phyloP scores from a whole-genome alignment of 257 asterid genomes.

The Solanum clarkiae region DNA sequence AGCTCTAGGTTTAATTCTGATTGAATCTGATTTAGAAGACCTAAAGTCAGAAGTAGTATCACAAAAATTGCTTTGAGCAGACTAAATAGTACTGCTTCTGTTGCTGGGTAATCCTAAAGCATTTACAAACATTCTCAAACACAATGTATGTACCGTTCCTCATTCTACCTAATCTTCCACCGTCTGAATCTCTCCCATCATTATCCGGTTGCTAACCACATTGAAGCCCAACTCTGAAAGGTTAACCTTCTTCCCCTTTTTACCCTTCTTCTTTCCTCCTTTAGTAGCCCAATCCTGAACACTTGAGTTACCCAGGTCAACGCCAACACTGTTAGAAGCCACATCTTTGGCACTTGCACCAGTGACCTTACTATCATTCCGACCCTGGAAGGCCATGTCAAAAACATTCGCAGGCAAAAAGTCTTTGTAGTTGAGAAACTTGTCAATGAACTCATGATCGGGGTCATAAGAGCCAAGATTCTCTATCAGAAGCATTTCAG shows the following conservation, averaged over 20 bases:
- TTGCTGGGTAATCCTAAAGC: slow-evolving; percentile 25
- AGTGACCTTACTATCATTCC: slow-evolving; percentile 26
- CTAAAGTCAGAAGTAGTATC: slow-evolving; percentile 12
- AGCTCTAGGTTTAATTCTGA: background rate
- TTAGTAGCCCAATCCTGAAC: slow-evolving; percentile 28
- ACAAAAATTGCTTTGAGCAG: slow-evolving; percentile 59
- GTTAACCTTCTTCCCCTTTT: slow-evolving; percentile 80
- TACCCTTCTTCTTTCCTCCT: slow-evolving; percentile 68
- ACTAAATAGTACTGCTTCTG: slow-evolving; percentile 33
- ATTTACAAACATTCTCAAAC: slow-evolving; percentile 27
- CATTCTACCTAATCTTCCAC: slow-evolving; percentile 41
- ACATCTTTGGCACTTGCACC: slow-evolving; percentile 17
- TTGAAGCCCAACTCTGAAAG: slow-evolving; percentile 82
- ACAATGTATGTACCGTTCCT: slow-evolving; percentile 41
- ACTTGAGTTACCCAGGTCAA: slow-evolving; percentile 11
- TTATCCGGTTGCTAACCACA: slow-evolving; percentile 89
- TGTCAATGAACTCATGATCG: slow-evolving; percentile 75
- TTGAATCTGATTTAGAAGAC: background rate
- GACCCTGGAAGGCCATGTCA: slow-evolving; percentile 58
- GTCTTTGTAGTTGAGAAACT: slow-evolving; percentile 77
- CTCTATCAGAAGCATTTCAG: slow-evolving; percentile 66
- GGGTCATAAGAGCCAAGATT: slow-evolving; percentile 80
- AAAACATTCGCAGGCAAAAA: slow-evolving; percentile 65
- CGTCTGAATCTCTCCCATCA: slow-evolving; percentile 98
- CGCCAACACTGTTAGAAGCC: slow-evolving; percentile 24